Base-by-base conservation (phyloP, 768 basidiomycete species). In the Suillus subluteus region DNA sequence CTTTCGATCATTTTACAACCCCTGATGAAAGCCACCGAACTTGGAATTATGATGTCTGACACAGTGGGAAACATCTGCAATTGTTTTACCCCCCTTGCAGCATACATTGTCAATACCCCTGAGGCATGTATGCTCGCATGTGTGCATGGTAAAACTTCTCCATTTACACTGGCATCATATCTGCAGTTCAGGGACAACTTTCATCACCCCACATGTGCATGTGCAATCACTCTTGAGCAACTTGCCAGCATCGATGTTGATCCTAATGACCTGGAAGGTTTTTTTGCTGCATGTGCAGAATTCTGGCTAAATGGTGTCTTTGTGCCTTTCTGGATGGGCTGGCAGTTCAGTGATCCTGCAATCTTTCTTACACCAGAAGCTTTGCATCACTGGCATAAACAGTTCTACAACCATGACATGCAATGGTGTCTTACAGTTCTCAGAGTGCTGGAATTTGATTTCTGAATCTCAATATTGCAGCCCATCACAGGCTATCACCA, bases 341-440 rank as follows among this genome's bases (percentile, higher is more conserved):
- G 46, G 46, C n/a, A 4, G 4, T 48, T n/a, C 21, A 21, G 21
- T 48, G n/a, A 21, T 9, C 46, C 46, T 21, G n/a, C 11, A 21
- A 21, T 48, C 46, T 48, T 48, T 59, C 50, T 73, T 6, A 48
- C 46, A 11, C 46, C n/a, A 12, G n/a, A 48, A 21, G 21, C 46
- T 48, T 21, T 48, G n/a, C 46, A 48, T n/a, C 46, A 48, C 46
- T 48, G 46, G 46, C 46, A 48, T 3, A 48, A 48, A 21, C 21
- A 48, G 16, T 44, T n/a, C 21, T 48, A 11, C 0, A 11, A n/a
- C 21, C 46, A 48, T 2, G n/a, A 48, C n/a, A 3, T 48, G 68
- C 76, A 15, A 52, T 83, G 82, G 82, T 76, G 78, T 63, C n/a
- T 78, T 35, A 63, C 69, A 15, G 74, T 72, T 21, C 40, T 82